Conservation (phyloP, 768 basidiomycete species). For the Hericium coralloides region DNA sequence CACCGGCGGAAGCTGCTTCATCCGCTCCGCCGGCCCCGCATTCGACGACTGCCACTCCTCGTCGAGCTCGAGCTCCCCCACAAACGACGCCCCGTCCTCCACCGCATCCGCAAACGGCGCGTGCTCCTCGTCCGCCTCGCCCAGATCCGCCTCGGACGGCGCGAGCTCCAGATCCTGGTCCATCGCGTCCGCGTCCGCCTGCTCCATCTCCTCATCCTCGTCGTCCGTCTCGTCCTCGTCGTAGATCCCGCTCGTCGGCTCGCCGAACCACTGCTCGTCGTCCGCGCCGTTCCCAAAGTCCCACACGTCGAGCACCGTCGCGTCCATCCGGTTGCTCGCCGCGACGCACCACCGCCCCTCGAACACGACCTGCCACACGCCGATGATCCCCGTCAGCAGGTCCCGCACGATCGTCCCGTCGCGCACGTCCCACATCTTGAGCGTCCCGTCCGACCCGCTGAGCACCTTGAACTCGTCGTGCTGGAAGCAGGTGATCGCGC, state of each 20-base stretch:
- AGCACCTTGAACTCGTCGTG: slow-evolving; percentile 97
- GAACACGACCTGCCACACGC: slow-evolving; percentile 97
- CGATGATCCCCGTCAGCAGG: slow-evolving; percentile 82
- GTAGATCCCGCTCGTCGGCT: slow-evolving; percentile 66
- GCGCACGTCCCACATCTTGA: slow-evolving; percentile 96
- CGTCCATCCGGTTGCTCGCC: slow-evolving; percentile 74
- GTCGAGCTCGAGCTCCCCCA: slow-evolving; percentile 4
- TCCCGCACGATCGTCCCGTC: slow-evolving; percentile 84
- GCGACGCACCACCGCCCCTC: slow-evolving; percentile 93
- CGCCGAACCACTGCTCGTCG: slow-evolving; percentile 78
- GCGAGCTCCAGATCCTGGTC: slow-evolving; percentile 48
- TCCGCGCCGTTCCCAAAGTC: slow-evolving; percentile 65
- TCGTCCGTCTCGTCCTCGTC: slow-evolving; percentile 59
- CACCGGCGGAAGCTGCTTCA: no score
- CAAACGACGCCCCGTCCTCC: slow-evolving; percentile 4
- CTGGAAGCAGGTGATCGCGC: slow-evolving; percentile 99
- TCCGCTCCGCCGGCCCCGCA: background rate
- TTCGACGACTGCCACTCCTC: slow-evolving; percentile 1
- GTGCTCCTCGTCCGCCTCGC: slow-evolving; percentile 20
- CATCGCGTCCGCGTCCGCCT: slow-evolving; percentile 62
- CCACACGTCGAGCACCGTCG: slow-evolving; percentile 83
- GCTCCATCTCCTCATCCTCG: slow-evolving; percentile 42
- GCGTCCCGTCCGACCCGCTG: slow-evolving; percentile 88
- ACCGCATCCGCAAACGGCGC: slow-evolving; percentile 19
- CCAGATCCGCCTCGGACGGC: slow-evolving; percentile 14